Evolutionary conservation across 805 yeast species (phyloP), one percentile per base, ranked within the genome.

Genomic region (Candida easanensis): DNA sequence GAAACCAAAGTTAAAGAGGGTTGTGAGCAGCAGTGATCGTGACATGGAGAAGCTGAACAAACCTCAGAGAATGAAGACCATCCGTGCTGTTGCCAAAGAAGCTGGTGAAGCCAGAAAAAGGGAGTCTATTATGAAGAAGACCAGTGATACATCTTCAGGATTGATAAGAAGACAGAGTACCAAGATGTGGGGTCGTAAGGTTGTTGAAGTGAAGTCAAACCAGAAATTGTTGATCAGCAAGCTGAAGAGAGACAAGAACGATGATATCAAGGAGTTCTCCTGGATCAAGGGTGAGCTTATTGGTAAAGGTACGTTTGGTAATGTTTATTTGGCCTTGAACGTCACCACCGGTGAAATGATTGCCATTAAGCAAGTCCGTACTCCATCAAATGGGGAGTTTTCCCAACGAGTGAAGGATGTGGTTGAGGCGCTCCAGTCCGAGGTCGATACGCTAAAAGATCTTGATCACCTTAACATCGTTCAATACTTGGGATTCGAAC

Each of bases 261-360:
- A 90, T 13, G 77, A 80, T 39, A 76, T 77, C 58, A 85, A 80
- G 56, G 95, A 90, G 64, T 91, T 89, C 68, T 95, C 95, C 0
- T 93, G 99, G 99, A 84, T 95, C 38, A 88, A 88, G 60, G 99
- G 99, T 73, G 97, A 90, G 58, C 71, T 93, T 49, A 88, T 93
- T 45, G 99, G 99, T 0, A 80, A 88, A 45, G 99, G 99, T 0
- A 90, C 97, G 1, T 93, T 90, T 70, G 99, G 99, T 9, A 82
- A 87, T 28, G 99, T 93, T 1, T 91, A 76, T 58, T 70, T 93
- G 43, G 97, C 96, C 1, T 73, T 93, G 58, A 93, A 93, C 63
- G 90, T 89, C 15, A 93, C 98, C 1, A 88, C 96, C 0, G 98
- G 98, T 42, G 99, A 93, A 57, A 89, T 93, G 96, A 84, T 93